These are phyloP conservation scores for Trametes pubescens DNA, from an alignment of 1,284 basidiomycete species.

Conservation along the genomic window DNA sequence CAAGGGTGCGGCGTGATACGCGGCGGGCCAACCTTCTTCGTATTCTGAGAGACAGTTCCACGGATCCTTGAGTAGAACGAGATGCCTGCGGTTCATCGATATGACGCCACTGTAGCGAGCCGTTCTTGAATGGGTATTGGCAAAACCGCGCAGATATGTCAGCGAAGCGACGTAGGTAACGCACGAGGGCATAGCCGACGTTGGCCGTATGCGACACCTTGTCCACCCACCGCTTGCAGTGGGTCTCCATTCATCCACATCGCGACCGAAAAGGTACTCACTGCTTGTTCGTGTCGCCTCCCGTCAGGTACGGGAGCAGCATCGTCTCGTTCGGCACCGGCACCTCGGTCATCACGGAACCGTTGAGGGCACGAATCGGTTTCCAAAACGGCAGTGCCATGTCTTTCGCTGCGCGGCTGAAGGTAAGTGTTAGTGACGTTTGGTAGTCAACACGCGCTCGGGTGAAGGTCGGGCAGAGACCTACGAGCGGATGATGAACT, in stretches of 20 bases:
- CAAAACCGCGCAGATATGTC: too few species aligned
- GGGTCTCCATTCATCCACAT: conserved; percentile 33
- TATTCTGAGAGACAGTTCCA: too few species aligned
- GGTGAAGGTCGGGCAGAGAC: background rate
- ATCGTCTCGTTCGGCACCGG: conserved; percentile 25
- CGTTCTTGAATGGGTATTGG: too few species aligned
- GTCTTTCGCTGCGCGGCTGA: background rate
- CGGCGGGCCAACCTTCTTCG: too few species aligned
- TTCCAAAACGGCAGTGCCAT: background rate
- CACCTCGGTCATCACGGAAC: conserved; percentile 21
- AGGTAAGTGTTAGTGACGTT: too few species aligned
- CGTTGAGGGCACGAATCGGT: conserved; percentile 12
- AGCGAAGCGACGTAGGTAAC: too few species aligned
- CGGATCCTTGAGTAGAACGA: too few species aligned
- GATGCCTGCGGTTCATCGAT: too few species aligned
- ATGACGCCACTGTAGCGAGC: too few species aligned
- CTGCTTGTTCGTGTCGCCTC: conserved; percentile 22
- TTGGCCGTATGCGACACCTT: conserved; percentile 12
- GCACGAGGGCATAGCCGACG: conserved; percentile 16
- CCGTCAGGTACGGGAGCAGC: conserved; percentile 16
- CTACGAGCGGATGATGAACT: conserved; percentile 7
- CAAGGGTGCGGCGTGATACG: too few species aligned
- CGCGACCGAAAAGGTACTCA: conserved; percentile 28
- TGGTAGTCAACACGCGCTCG: background rate
- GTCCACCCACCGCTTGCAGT: conserved; percentile 29